Evolutionary conservation across 2,329 filamentous ascomycete species (phyloP).

Genomic region (Clonostachys chloroleuca): DNA sequence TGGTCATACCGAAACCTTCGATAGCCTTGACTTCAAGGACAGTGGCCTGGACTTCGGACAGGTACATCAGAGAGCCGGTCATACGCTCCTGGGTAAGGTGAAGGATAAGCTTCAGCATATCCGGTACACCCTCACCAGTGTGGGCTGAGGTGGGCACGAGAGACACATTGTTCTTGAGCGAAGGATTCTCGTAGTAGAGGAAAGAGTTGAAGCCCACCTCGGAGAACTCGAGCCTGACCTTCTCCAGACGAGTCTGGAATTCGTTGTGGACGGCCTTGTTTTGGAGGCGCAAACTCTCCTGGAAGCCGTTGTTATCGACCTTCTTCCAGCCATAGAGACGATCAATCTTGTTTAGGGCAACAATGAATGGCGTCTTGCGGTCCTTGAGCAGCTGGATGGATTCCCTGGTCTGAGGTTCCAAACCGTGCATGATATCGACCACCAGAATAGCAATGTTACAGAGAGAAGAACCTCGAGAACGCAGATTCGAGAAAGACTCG

Average conservation of each 20-base stretch:
- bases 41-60: slow-evolving; percentile 95
- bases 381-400: slow-evolving; percentile 94
- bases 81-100: slow-evolving; percentile 95
- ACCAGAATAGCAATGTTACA: slow-evolving; percentile 99
- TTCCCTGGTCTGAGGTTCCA: slow-evolving; percentile 94
- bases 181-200: slow-evolving; percentile 96
- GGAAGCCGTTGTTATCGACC: slow-evolving; percentile 97
- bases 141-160: slow-evolving; percentile 94
- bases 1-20: slow-evolving; percentile 97
- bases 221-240: slow-evolving; percentile 89
- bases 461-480: slow-evolving; percentile 93
- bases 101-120: slow-evolving; percentile 94
- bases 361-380: slow-evolving; percentile 95
- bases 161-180: slow-evolving; percentile 91
- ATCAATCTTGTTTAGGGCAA: slow-evolving; percentile 99
- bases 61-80: slow-evolving; percentile 95
- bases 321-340: slow-evolving; percentile 99
- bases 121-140: slow-evolving; percentile 98
- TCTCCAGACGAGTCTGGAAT: slow-evolving; percentile 83
- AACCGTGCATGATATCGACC: slow-evolving; percentile 99
- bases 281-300: slow-evolving; percentile 84
- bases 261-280: slow-evolving; percentile 92
- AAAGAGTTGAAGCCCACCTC: slow-evolving; percentile 98
- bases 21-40: slow-evolving; percentile 99
- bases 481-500: slow-evolving; percentile 99